phyloP scores from a whole-genome alignment of 306 rosid species.

The Arachis stenosperma region DNA sequence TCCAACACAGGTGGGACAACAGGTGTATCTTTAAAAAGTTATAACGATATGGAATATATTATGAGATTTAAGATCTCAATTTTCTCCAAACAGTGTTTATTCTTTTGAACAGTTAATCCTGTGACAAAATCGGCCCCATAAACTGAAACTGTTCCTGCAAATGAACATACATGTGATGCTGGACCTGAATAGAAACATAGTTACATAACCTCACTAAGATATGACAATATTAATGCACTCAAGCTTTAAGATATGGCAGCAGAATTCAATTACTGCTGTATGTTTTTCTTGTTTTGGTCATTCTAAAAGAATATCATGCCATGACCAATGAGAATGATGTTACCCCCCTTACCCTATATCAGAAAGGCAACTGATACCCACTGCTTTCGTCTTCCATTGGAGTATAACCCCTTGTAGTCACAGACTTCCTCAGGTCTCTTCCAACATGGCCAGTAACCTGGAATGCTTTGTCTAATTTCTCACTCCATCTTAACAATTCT shows the following conservation, averaged over 20 bases:
- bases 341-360: neutral
- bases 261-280: slow-evolving; percentile 16
- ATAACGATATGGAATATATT: neutral
- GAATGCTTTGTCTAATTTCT: neutral
- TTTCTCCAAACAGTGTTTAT: neutral
- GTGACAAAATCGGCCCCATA: neutral
- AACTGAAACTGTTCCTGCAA: slow-evolving; percentile 8
- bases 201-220: slow-evolving; percentile 17
- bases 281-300: slow-evolving; percentile 10
- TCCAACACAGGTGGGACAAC: neutral
- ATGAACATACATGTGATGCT: slow-evolving; percentile 3
- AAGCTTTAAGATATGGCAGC: neutral
- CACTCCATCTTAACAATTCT: slow-evolving; percentile 3
- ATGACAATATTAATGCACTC: slow-evolving; percentile 1
- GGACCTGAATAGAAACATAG: neutral
- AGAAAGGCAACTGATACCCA: neutral
- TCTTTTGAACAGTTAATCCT: slow-evolving; percentile 11
- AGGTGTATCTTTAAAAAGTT: neutral
- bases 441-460: neutral
- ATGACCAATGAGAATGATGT: neutral
- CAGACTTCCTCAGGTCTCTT: neutral
- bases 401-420: neutral
- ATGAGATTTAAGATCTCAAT: neutral
- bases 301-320: slow-evolving; percentile 7
- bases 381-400: slow-evolving; percentile 3